A percentile compares a stretch with the other conserved stretches of the same genome.
Conservation (phyloP, 352 stramenopile species). For the Pythium oligandrum region DNA sequence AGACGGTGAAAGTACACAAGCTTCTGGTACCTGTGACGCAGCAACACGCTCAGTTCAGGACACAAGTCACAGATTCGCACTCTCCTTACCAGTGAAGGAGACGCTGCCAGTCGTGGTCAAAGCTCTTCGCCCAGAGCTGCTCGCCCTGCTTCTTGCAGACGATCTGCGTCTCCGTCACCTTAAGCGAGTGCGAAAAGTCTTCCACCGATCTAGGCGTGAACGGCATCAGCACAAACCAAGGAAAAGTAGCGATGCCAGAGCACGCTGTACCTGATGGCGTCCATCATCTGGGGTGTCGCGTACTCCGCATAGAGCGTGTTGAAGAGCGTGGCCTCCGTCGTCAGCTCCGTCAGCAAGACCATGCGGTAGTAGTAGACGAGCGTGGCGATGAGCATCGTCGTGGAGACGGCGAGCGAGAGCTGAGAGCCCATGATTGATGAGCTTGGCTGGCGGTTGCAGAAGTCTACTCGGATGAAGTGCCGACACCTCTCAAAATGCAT, state of each 20-base stretch:
- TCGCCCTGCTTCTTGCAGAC: slow-evolving; percentile 31
- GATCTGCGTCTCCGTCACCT: slow-evolving; percentile 36
- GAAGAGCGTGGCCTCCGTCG: slow-evolving; percentile 61
- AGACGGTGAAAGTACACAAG: slow-evolving; percentile 71
- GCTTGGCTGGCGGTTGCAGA: not conserved
- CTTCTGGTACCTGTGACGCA: slow-evolving; percentile 52
- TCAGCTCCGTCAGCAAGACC: slow-evolving; percentile 69
- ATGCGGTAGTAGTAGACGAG: slow-evolving; percentile 73
- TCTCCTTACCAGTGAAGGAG: slow-evolving; percentile 46
- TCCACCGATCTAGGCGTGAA: slow-evolving; percentile 43
- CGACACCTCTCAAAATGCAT: too few species aligned
- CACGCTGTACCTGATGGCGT: slow-evolving; percentile 37
- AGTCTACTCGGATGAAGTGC: too few species aligned
- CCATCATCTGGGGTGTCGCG: slow-evolving; percentile 49
- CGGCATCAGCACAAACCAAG: not conserved
- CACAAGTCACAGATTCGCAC: not conserved
- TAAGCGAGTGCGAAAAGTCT: slow-evolving; percentile 35
- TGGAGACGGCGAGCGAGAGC: slow-evolving; percentile 49
- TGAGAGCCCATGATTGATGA: slow-evolving; percentile 25
- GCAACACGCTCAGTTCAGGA: not conserved
- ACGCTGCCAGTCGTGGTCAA: slow-evolving; percentile 64
- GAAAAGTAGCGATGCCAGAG: not conserved
- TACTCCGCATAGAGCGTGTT: slow-evolving; percentile 77
- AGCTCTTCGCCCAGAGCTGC: slow-evolving; percentile 41
- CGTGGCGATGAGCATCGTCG: slow-evolving; percentile 50